These are phyloP conservation scores for Termitomyces sp. DNA, from an alignment of 768 basidiomycete species.

Conservation along the genomic window DNA sequence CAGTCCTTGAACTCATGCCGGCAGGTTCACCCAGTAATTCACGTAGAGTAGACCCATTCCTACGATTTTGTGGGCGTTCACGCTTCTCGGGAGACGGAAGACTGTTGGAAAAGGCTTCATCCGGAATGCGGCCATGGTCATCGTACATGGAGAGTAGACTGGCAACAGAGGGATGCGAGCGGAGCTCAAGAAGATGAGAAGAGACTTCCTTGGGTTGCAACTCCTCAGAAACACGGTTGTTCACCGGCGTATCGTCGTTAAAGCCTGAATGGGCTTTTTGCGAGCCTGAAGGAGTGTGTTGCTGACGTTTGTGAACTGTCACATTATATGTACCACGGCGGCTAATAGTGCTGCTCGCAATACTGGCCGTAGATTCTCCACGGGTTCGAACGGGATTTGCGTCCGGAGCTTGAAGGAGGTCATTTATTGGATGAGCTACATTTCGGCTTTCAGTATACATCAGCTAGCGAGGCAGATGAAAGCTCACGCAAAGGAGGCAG, in stretches of 20 bases:
- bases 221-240: slow-evolving; percentile 22
- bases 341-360: slow-evolving; percentile 45
- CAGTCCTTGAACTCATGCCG: slow-evolving; percentile 21
- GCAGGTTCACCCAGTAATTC: slow-evolving; percentile 61
- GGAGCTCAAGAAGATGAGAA: slow-evolving; percentile 52
- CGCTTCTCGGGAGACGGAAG: slow-evolving; percentile 33
- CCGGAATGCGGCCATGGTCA: slow-evolving; percentile 59
- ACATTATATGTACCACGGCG: slow-evolving; percentile 66
- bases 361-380: slow-evolving; percentile 44
- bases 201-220: slow-evolving; percentile 35
- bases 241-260: slow-evolving; percentile 22
- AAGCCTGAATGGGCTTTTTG: slow-evolving; percentile 51
- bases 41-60: slow-evolving; percentile 69
- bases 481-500: slow-evolving; percentile 70
- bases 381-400: slow-evolving; percentile 41
- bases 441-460: not conserved
- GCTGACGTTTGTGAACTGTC: slow-evolving; percentile 60
- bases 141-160: slow-evolving; percentile 73
- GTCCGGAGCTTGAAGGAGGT: slow-evolving; percentile 41
- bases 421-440: slow-evolving; percentile 65
- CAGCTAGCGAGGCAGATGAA: not conserved
- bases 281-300: slow-evolving; percentile 59
- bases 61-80: slow-evolving; percentile 49
- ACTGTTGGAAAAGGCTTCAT: slow-evolving; percentile 61
- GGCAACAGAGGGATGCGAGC: slow-evolving; percentile 74